Conservation (phyloP, 2,329 filamentous ascomycete species). For the Trichoderma lentiforme region DNA sequence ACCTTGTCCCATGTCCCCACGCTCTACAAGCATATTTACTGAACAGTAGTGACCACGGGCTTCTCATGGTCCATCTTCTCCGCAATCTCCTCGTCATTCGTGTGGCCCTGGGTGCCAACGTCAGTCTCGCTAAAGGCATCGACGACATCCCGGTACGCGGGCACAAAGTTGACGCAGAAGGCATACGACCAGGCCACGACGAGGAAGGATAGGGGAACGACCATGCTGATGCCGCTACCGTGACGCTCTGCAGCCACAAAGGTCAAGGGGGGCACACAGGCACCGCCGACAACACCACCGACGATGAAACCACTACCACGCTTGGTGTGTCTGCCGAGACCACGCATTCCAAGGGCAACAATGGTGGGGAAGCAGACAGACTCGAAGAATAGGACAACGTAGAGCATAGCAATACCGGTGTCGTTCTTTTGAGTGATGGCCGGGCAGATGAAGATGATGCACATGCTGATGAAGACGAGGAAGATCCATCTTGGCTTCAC, state of each 20-base stretch:
- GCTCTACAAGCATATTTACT: background rate
- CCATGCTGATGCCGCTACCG: constrained; percentile 60
- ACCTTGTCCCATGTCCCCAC: background rate
- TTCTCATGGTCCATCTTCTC: constrained; percentile 15
- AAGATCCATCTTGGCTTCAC: constrained; percentile 66
- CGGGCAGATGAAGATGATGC: constrained; percentile 59
- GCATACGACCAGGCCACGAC: constrained; percentile 55
- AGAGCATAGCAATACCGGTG: constrained; percentile 59
- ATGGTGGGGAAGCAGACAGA: constrained; percentile 80
- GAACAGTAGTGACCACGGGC: constrained; percentile 4
- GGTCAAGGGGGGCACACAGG: constrained; percentile 68
- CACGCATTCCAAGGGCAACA: constrained; percentile 71
- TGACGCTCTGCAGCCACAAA: constrained; percentile 64
- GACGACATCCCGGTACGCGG: constrained; percentile 59
- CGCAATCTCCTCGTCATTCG: constrained; percentile 30
- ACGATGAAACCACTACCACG: constrained; percentile 68
- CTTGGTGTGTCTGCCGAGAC: constrained; percentile 73
- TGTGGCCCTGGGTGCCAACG: constrained; percentile 36
- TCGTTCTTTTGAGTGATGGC: constrained; percentile 46
- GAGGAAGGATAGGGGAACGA: constrained; percentile 62
- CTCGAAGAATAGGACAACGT: constrained; percentile 73
- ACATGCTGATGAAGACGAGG: constrained; percentile 59
- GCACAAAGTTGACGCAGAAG: constrained; percentile 62
- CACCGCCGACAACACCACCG: constrained; percentile 68
- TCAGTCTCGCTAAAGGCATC: constrained; percentile 53